These are phyloP conservation scores for Brassica hybrid DNA, from an alignment of 441 rosid species.

Conservation along the genomic window DNA sequence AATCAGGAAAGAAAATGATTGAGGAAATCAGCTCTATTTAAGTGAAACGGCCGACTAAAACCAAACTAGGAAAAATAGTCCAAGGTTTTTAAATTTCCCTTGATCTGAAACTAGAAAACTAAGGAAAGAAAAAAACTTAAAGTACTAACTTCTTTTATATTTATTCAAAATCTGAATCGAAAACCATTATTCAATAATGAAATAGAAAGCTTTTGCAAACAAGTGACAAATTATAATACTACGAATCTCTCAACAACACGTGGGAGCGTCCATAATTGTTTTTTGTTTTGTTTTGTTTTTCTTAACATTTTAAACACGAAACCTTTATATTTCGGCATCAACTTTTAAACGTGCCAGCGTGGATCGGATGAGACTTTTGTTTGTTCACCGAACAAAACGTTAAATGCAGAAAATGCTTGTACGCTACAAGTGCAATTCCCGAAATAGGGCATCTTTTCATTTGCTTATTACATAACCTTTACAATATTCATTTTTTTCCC, in stretches of 20 bases:
- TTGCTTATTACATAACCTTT: conserved; percentile 30
- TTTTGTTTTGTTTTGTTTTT: background rate
- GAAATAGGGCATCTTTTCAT: background rate
- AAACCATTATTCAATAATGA: background rate
- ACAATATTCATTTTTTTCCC: background rate
- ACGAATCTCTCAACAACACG: background rate
- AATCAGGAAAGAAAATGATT: too few relatives aligned
- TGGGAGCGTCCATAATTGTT: background rate
- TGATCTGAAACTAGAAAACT: background rate
- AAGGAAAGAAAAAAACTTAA: background rate
- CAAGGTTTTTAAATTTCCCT: background rate
- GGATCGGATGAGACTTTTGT: conserved; percentile 14
- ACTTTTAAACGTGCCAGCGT: background rate
- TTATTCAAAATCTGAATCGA: background rate
- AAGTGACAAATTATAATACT: background rate
- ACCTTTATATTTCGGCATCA: background rate
- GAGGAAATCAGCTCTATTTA: background rate
- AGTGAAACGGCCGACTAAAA: background rate
- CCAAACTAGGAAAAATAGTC: background rate
- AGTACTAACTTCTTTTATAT: background rate
- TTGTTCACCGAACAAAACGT: conserved; percentile 13
- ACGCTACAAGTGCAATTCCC: conserved; percentile 30
- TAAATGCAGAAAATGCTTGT: conserved; percentile 21
- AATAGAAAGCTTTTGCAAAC: background rate
- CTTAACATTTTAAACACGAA: background rate